These are phyloP conservation scores for Chenopodium berlandieri DNA, from an alignment of 148 eudicot species.

Conservation along the genomic window DNA sequence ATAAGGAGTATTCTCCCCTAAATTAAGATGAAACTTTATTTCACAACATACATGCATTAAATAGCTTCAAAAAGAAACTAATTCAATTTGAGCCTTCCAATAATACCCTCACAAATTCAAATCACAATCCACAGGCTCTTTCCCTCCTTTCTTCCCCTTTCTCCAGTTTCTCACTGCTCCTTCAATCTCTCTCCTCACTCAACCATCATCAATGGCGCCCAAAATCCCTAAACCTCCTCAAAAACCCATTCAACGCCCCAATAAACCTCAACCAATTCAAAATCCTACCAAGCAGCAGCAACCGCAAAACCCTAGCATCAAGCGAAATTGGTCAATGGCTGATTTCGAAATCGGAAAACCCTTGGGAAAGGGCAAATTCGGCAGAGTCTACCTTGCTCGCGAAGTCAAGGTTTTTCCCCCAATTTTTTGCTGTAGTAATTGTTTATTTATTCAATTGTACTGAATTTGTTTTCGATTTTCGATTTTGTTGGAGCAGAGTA, in stretches of 20 bases:
- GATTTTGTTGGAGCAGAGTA: slow-evolving; percentile 40
- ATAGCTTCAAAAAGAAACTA: too few relatives aligned
- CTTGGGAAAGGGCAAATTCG: slow-evolving; percentile 88
- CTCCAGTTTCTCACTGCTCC: neutral
- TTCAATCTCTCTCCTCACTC: neutral
- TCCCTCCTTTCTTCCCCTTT: slow-evolving; percentile 14
- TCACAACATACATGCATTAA: too few relatives aligned
- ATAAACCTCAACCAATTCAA: slow-evolving; percentile 16
- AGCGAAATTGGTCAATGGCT: slow-evolving; percentile 55
- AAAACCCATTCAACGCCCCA: slow-evolving; percentile 12
- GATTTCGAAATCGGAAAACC: slow-evolving; percentile 93
- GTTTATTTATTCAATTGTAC: neutral
- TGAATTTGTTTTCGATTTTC: neutral
- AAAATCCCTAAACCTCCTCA: slow-evolving; percentile 31
- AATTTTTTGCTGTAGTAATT: neutral
- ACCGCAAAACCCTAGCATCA: slow-evolving; percentile 28
- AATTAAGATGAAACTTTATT: too few relatives aligned
- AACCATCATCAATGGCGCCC: slow-evolving; percentile 25
- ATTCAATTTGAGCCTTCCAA: neutral
- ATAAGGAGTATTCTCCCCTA: too few relatives aligned
- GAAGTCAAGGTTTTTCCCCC: slow-evolving; percentile 45
- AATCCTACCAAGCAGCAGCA: neutral
- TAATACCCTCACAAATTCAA: neutral
- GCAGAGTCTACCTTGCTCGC: slow-evolving; percentile 87
- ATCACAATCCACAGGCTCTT: neutral